Conservation (phyloP, 257 asterid species). For the Nicotiana otophora region DNA sequence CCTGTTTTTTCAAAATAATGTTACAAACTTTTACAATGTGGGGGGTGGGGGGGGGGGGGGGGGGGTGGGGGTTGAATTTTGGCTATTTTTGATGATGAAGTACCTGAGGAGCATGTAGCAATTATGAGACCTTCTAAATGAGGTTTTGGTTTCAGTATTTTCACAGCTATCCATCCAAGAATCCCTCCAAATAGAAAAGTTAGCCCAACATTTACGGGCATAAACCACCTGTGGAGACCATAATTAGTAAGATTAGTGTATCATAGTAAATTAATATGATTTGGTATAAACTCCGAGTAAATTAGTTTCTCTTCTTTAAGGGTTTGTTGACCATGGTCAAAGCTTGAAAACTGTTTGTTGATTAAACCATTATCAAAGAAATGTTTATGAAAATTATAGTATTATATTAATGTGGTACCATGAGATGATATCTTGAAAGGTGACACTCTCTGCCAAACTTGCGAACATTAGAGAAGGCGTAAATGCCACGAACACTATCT, state of each 20-base stretch:
- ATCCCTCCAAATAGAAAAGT: slow-evolving; percentile 73
- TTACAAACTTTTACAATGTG: background rate
- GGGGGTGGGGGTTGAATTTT: too few relatives aligned
- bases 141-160: slow-evolving; percentile 63
- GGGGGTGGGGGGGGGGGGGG: too few relatives aligned
- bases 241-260: background rate
- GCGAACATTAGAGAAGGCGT: slow-evolving; percentile 68
- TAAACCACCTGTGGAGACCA: slow-evolving; percentile 65
- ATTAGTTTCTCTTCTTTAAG: too few relatives aligned
- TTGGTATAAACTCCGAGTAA: too few relatives aligned
- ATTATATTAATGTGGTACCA: slow-evolving; percentile 34
- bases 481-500: slow-evolving; percentile 66
- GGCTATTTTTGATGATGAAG: too few relatives aligned
- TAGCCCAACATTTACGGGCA: slow-evolving; percentile 74
- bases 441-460: slow-evolving; percentile 55
- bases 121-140: slow-evolving; percentile 60
- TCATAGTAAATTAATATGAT: background rate
- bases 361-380: background rate
- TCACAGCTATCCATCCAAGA: slow-evolving; percentile 73
- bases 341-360: too few relatives aligned
- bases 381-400: background rate
- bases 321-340: too few relatives aligned
- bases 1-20: slow-evolving; percentile 25
- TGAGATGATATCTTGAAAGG: slow-evolving; percentile 55
- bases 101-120: slow-evolving; percentile 80